Evolutionary conservation across 2,329 filamentous ascomycete genomes (phyloP), one percentile per base, ranked within the genome.

Genomic region (Fusarium sp.): DNA sequence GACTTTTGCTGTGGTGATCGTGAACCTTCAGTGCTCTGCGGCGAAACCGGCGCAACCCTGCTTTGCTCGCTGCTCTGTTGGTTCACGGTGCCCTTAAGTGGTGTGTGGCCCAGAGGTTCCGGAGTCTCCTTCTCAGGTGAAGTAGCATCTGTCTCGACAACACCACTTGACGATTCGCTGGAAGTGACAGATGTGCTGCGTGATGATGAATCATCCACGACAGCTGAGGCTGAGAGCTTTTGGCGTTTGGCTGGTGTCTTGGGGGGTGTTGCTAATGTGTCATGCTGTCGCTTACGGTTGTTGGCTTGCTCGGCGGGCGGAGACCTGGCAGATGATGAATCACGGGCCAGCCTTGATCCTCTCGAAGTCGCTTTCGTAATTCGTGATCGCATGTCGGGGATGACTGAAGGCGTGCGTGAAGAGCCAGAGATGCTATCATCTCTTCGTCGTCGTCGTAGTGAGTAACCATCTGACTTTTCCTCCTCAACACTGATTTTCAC

Each of bases 361-460:
- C 80, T 79, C 6, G 77, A 72, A 52, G 76, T 65, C 8, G 74
- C 70, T 71, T 82, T 86, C 25, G 76, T 76, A 21, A 88, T 76
- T 15, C 82, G 82, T 3, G 85, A 85, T 14, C 86, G 81, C 29
- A 87, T 82, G 27, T 85, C 83, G 3, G 87, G 87, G 0, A 83
- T 85, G 25, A 85, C 82, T 0, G 87, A 89, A 4, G 87, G 82
- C 6, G 85, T 87, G 61, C 87, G 80, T 18, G 87, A 90, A 8
- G 81, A 81, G 41, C 80, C 78, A 37, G 78, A 80, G 50, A 82
- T 77, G 64, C 83, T 84, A 37, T 84, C 84, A 27, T 85, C 85
- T 59, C 86, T 78, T 67, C 84, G 77, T 63, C 86, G 80, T 25
- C 83, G 80, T 7, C 88, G 84, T n/a, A 90, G 76, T 5, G 84